Base-by-base conservation (phyloP, 2,329 filamentous ascomycete species). In the Claviceps citrina region DNA sequence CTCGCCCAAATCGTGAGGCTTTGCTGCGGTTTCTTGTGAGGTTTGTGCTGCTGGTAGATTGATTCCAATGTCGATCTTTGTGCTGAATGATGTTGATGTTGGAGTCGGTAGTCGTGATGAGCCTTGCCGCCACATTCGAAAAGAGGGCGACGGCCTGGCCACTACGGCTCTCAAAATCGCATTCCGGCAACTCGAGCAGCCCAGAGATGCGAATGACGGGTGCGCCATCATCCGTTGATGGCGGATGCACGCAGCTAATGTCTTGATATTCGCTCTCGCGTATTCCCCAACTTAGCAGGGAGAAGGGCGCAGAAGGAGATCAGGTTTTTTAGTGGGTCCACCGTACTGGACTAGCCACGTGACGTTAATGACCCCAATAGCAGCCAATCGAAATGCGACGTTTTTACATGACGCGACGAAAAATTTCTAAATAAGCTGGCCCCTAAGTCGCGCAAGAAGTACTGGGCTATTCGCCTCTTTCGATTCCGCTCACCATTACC, bases 161-260 rank as follows among this genome's bases (percentile, higher is more conserved):
- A 51, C 43, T 12, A 60, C 46, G 12, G 57, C 57, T 38, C 53
- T 46, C 22, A 58, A 31, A 10, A 60, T 49, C 18, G 50, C 44
- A 7, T 45, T 51, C 41, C 55, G 54, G 27, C 57, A 61, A 19
- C 51, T 49, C 13, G 51, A 52, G 24, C 58, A 61, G 38, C 47
- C 47, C 27, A 59, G 41, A 40, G 51, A 48, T 27, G 54, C 47
- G 33, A 51, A 39, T 6, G 47, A 46, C 18, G 57, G 54, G 20
- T 58, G 55, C 24, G 49, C 38, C 36, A 59, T 49, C 56, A 59
- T 61, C 3, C 16, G 45, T 18, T n/a, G 30, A 31, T 24, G 34
- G 8, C 15, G n/a, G 13, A 13, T 33, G 5, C n/a, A 31, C 20
- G n/a, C 34, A n/a, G 25, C 7, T n/a, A 36, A 25, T 37, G 33